These are phyloP conservation scores for Lactifluus volemus DNA, from an alignment of 768 basidiomycete genomes.

Conservation along the genomic window DNA sequence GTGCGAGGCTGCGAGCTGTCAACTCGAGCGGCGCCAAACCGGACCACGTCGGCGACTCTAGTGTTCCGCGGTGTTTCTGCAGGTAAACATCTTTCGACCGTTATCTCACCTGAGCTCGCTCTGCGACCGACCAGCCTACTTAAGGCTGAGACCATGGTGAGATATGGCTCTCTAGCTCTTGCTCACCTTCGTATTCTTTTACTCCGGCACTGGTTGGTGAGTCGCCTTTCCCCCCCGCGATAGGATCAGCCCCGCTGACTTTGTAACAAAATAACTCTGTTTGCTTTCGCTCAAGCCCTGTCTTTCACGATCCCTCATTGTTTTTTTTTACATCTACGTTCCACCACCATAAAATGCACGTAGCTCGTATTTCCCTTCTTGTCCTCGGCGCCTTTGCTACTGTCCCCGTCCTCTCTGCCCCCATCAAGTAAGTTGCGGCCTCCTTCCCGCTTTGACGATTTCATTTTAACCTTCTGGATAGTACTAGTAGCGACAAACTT, in stretches of 20 bases:
- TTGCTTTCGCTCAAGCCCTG: neutral
- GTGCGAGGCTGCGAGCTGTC: too few species aligned
- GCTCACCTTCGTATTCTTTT: neutral
- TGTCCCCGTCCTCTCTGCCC: neutral
- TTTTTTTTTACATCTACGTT: neutral
- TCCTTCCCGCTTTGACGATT: neutral
- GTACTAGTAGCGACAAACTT: too few species aligned
- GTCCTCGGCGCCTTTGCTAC: neutral
- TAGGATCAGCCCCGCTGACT: neutral
- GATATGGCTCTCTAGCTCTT: neutral
- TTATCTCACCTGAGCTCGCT: neutral
- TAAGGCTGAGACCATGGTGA: neutral
- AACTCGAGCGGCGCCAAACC: too few species aligned
- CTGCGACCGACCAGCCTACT: neutral
- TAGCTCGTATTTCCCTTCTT: neutral
- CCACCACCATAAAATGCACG: neutral
- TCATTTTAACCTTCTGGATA: neutral
- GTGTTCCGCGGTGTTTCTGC: too few species aligned
- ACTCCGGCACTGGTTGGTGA: neutral
- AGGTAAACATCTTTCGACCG: too few species aligned
- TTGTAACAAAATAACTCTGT: neutral
- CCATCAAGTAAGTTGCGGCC: neutral
- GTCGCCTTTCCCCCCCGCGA: neutral
- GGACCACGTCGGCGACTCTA: too few species aligned
- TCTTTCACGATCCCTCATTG: neutral